A percentile compares a stretch with the other conserved stretches of the same genome.
Conservation (phyloP, 768 basidiomycete species). For the Suillus weaverae region DNA sequence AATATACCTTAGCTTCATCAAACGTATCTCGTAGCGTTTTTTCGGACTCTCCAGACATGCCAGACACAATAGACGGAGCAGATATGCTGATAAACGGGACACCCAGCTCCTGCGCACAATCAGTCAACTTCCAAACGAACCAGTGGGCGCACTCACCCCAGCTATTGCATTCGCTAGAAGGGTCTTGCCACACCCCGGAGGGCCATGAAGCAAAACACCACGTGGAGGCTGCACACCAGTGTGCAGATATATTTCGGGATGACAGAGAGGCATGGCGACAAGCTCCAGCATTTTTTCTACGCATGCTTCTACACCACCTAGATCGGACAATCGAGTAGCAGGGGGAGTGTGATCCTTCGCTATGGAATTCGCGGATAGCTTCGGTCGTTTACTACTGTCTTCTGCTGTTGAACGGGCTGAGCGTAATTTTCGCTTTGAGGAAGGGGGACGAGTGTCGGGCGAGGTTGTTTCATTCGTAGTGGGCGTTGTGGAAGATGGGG, state of each 20-base stretch:
- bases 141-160: slow-evolving; percentile 57
- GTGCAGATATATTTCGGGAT: slow-evolving; percentile 93
- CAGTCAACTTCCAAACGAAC: neutral
- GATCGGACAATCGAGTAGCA: slow-evolving; percentile 70
- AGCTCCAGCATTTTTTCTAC: slow-evolving; percentile 94
- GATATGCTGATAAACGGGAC: slow-evolving; percentile 94
- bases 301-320: slow-evolving; percentile 85
- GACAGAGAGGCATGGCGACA: slow-evolving; percentile 92
- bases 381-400: slow-evolving; percentile 59
- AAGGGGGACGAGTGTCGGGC: slow-evolving; percentile 18
- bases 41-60: slow-evolving; percentile 98
- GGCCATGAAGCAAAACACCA: slow-evolving; percentile 91
- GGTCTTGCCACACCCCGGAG: slow-evolving; percentile 97
- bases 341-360: slow-evolving; percentile 66
- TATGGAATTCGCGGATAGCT: slow-evolving; percentile 34
- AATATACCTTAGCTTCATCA: slow-evolving; percentile 87
- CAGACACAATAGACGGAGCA: slow-evolving; percentile 93
- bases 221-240: slow-evolving; percentile 91
- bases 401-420: slow-evolving; percentile 47
- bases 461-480: slow-evolving; percentile 10
- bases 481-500: slow-evolving; percentile 15
- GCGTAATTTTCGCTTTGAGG: slow-evolving; percentile 65
- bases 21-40: slow-evolving; percentile 96
- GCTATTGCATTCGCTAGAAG: slow-evolving; percentile 92
- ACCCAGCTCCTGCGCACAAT: slow-evolving; percentile 69